Evolutionary conservation across 2,329 filamentous ascomycete genomes (phyloP).

Genomic region (Pseudonectria buxi): DNA sequence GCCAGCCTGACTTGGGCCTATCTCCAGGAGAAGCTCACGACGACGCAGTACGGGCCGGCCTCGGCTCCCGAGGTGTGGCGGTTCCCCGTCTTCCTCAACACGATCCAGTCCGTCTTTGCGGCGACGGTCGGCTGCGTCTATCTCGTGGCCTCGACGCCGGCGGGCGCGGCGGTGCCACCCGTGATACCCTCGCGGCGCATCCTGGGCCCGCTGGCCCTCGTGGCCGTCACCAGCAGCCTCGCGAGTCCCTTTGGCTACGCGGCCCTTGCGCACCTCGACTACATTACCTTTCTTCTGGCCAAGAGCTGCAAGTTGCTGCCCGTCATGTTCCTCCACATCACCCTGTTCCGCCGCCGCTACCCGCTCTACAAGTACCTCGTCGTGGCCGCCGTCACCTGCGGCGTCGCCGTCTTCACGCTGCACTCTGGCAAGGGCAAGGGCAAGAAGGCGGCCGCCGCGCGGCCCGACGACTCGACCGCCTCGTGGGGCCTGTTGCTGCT

Average conservation of each 20-base stretch:
- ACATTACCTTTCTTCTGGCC: slow-evolving; percentile 93
- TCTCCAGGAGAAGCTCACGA: slow-evolving; percentile 95
- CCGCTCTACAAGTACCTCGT: slow-evolving; percentile 96
- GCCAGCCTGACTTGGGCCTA: slow-evolving; percentile 85
- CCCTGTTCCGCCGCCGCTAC: slow-evolving; percentile 81
- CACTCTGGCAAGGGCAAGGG: slow-evolving; percentile 56
- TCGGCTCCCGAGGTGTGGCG: slow-evolving; percentile 71
- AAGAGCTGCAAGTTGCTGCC: slow-evolving; percentile 99
- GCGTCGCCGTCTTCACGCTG: slow-evolving; percentile 91
- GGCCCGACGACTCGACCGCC: slow-evolving; percentile 50
- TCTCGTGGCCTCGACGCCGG: slow-evolving; percentile 57
- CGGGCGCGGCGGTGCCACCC: slow-evolving; percentile 39
- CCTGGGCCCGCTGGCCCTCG: slow-evolving; percentile 70
- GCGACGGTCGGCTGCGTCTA: slow-evolving; percentile 77
- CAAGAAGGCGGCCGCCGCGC: slow-evolving; percentile 33
- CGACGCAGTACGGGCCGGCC: slow-evolving; percentile 69
- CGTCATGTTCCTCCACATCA: slow-evolving; percentile 94
- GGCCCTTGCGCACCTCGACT: slow-evolving; percentile 87
- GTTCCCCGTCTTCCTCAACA: slow-evolving; percentile 93
- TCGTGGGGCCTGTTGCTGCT: slow-evolving; percentile 78
- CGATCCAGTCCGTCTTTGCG: slow-evolving; percentile 86
- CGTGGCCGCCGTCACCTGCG: slow-evolving; percentile 80
- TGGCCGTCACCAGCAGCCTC: slow-evolving; percentile 80
- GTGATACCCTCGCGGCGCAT: slow-evolving; percentile 75
- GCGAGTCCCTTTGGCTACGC: slow-evolving; percentile 96